A percentile compares a stretch with the other conserved stretches of the same genome.
These are phyloP conservation scores for Phytopythium oedochilum DNA, from an alignment of 352 stramenopile species.

Conservation along the genomic window DNA sequence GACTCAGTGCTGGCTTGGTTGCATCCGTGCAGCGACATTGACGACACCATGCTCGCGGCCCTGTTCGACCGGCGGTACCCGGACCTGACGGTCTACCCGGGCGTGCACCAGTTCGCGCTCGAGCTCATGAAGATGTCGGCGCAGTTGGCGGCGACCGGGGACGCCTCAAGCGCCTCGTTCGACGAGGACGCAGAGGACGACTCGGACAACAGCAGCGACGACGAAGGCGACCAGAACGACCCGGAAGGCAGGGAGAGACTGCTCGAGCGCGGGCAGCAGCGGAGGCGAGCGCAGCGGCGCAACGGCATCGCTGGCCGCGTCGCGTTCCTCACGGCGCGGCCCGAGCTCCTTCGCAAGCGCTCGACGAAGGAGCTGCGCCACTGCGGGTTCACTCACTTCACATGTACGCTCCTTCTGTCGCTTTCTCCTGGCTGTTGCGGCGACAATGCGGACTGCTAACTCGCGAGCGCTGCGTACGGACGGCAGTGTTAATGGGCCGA, in stretches of 20 bases:
- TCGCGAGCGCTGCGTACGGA: background rate
- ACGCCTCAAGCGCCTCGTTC: background rate
- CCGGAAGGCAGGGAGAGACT: background rate
- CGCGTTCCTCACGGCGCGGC: constrained; percentile 71
- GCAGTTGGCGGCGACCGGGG: constrained; percentile 6
- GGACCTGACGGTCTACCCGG: constrained; percentile 77
- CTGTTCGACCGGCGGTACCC: constrained; percentile 81
- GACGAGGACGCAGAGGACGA: constrained; percentile 15
- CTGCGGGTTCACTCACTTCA: constrained; percentile 75
- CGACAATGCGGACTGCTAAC: too few relatives aligned
- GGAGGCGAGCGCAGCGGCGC: background rate
- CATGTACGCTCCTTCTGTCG: constrained; percentile 29
- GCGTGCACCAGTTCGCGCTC: constrained; percentile 78
- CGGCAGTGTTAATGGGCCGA: constrained; percentile 63
- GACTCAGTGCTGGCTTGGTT: background rate
- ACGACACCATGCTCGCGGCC: constrained; percentile 73
- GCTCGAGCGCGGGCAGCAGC: background rate
- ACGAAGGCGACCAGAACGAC: constrained; percentile 13
- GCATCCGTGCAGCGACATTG: constrained; percentile 51
- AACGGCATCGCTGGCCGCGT: constrained; percentile 32
- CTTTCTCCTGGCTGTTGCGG: background rate
- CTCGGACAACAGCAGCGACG: constrained; percentile 18
- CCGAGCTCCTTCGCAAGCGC: constrained; percentile 60
- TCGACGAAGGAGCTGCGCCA: constrained; percentile 57
- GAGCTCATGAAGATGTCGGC: constrained; percentile 50